Evolutionary conservation across 2,329 filamentous ascomycete genomes (phyloP), one percentile per base, ranked within the genome.

Genomic region (Lasiodiplodia citricola): DNA sequence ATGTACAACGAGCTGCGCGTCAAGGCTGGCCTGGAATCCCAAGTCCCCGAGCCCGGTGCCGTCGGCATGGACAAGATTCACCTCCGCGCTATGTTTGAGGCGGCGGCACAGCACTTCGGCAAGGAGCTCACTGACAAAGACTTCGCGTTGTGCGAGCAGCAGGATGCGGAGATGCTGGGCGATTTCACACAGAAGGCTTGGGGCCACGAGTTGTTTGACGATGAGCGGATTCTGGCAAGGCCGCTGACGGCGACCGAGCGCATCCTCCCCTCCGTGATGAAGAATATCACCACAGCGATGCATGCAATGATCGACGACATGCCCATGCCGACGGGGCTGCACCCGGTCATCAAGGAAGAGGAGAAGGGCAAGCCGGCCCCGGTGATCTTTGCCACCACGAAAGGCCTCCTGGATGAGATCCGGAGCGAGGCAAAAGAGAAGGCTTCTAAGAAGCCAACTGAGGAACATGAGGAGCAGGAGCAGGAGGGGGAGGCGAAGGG

Each of bases 321-420:
- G 10, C 44, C 18, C 7, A 21, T 47, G 3, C 44, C 18, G 44
- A 21, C n/a, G n/a, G 21, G 4, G 1, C 2, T 47, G 7, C 44
- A 47, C 8, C 44, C n/a, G 18, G 0, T 21, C 0, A 10, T 14
- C 18, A 47, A 21, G 44, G 44, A 21, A 11, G 44, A n/a, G 4
- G 44, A 21, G n/a, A 47, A 21, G 3, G 44, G 44, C 21, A n/a
- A 21, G 31, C 31, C 31, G 31, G 7, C 18, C 3, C 18, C 18
- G 4, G 18, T 21, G 0, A 2, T 2, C n/a, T 21, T 11, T 0
- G n/a, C 18, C n/a, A 11, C 1, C 2, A 47, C n/a, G 1, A 47
- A 7, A 7, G 4, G 18, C n/a, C n/a, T 47, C n/a, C 4, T 47
- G 7, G 44, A 47, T 11, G 41, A 44, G 2, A 3, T 44, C 1